Evolutionary conservation across 2,329 filamentous ascomycete species (phyloP), one percentile per base, ranked within the genome.

Genomic region (Alternaria sp.): DNA sequence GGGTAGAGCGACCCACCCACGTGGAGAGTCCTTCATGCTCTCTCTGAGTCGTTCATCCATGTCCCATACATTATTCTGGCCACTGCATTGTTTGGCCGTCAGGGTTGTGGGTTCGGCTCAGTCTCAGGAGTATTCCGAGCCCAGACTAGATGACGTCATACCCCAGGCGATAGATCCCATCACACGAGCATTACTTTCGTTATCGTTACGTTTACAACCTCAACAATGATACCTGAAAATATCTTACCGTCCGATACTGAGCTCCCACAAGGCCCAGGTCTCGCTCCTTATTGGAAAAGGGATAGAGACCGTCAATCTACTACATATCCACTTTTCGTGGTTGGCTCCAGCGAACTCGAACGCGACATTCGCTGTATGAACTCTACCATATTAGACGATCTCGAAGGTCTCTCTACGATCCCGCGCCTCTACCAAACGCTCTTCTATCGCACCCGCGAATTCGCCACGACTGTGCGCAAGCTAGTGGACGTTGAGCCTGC

Each of bases 381-480:
- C 36, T 22, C 22, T n/a, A 18, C n/a, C 9, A 45, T 55, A 18
- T 22, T 44, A 9, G 57, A 16, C 12, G 52, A 59, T 28, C 34
- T 57, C 14, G 44, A 64, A 20, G 52, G 55, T 28, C 38, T 54
- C 1, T 41, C 32, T n/a, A 25, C 28, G 1, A 50, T 66, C 11
- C 55, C 61, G 5, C 43, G 34, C 4, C 32, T 66, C 20, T 66
- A 66, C 45, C 25, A 44, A 7, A 30, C 36, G 4, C 32, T 66
- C 11, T 64, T 65, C 38, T 25, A 65, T 18, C 59, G 59, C 3
- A 67, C 64, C 1, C 61, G 52, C 27, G 54, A 16, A 10, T 63
- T 67, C 36, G 40, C 57, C 3, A 34, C 54, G 22, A 61, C 59
- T 2, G 59, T 67, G n/a, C 48, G 44, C 36, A 60, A 54, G 32